Percentiles rank a stretch among this genome's conserved stretches.
Evolutionary conservation across 164 flowering plant species (phyloP).

Genomic region (Stephania japonica): DNA sequence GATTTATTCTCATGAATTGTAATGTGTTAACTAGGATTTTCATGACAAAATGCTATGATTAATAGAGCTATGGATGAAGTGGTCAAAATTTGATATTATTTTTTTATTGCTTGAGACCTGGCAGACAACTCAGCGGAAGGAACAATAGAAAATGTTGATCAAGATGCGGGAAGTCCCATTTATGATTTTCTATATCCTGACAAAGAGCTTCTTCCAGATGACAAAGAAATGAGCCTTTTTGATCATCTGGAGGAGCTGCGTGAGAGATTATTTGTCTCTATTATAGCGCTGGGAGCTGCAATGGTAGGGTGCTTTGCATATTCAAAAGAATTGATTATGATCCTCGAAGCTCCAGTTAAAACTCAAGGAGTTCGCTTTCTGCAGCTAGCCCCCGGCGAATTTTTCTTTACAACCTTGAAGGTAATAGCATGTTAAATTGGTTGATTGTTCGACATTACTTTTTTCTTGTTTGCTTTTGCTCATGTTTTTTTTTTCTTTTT

Average conservation of each 20-base stretch:
- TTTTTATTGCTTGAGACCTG: slow-evolving; percentile 23
- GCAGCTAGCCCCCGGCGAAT: slow-evolving; percentile 96
- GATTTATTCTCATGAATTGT: not conserved
- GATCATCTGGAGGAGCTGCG: slow-evolving; percentile 97
- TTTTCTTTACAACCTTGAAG: slow-evolving; percentile 96
- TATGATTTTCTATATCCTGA: slow-evolving; percentile 78
- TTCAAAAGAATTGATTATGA: slow-evolving; percentile 70
- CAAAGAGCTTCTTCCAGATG: slow-evolving; percentile 94
- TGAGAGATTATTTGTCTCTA: slow-evolving; percentile 73
- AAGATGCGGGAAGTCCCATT: slow-evolving; percentile 36
- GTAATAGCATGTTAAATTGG: slow-evolving; percentile 26
- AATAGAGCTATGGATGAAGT: not conserved
- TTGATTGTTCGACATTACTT: not conserved
- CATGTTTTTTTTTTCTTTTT: not conserved
- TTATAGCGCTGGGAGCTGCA: slow-evolving; percentile 90
- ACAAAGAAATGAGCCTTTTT: slow-evolving; percentile 84
- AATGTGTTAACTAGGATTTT: not conserved
- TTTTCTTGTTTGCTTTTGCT: not conserved
- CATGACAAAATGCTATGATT: not conserved
- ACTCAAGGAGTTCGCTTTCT: slow-evolving; percentile 83
- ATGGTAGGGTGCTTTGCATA: slow-evolving; percentile 86
- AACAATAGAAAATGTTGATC: slow-evolving; percentile 22
- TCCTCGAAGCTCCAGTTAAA: slow-evolving; percentile 81
- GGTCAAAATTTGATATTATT: slow-evolving; percentile 2
- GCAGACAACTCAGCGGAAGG: slow-evolving; percentile 25